phyloP scores from a whole-genome alignment of 2,329 filamentous ascomycete species.

The Fusarium euwallaceae region DNA sequence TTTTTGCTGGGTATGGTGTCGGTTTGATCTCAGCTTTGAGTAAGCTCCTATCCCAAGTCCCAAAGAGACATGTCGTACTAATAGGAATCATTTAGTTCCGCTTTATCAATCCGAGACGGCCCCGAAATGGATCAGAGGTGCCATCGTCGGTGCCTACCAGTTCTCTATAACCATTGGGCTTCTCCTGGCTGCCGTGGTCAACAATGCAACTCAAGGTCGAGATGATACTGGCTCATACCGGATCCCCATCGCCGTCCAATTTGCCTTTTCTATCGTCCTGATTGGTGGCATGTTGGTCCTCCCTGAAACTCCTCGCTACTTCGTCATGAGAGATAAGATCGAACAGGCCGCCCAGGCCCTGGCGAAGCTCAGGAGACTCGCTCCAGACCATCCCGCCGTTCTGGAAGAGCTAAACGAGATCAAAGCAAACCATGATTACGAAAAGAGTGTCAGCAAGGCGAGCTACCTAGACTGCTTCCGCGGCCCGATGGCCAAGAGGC shows the following conservation, averaged over 20 bases:
- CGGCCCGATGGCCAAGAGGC: neutral
- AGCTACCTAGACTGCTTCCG: neutral
- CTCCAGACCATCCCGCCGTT: constrained; percentile 67
- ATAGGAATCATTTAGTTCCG: constrained; percentile 60
- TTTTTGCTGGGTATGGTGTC: constrained; percentile 77
- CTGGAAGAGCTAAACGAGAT: constrained; percentile 73
- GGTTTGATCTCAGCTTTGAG: neutral
- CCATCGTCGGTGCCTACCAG: constrained; percentile 77
- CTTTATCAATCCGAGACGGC: constrained; percentile 78
- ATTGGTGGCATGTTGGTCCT: constrained; percentile 73
- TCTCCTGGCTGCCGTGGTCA: constrained; percentile 73
- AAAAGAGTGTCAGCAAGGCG: constrained; percentile 47
- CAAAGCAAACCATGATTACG: constrained; percentile 72
- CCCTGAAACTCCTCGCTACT: constrained; percentile 78
- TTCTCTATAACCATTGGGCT: constrained; percentile 77
- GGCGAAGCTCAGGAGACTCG: constrained; percentile 70
- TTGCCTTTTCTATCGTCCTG: constrained; percentile 76
- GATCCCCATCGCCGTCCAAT: constrained; percentile 72
- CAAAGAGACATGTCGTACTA: neutral
- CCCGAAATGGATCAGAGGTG: constrained; percentile 78
- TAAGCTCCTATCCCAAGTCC: neutral
- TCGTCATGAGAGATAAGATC: constrained; percentile 68
- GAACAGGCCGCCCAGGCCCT: constrained; percentile 57
- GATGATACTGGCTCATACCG: constrained; percentile 70
- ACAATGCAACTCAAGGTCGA: constrained; percentile 69